Evolutionary conservation across 176 grass and related monocot species (phyloP), one percentile per base, ranked within the genome.

Genomic region (Triticum monococcum): DNA sequence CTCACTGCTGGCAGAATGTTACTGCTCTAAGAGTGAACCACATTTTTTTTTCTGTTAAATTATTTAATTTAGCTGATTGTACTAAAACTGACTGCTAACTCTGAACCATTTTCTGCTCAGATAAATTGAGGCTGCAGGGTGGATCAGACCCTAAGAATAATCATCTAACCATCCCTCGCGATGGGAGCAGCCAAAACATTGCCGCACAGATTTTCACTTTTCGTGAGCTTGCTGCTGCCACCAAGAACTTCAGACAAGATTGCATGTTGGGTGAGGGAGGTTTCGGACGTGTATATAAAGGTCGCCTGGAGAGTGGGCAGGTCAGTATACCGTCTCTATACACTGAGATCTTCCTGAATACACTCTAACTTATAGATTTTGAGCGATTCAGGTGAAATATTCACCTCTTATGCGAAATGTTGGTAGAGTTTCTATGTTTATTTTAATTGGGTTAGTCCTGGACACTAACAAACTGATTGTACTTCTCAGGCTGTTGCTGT

Each of bases 191-290:
- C 41, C 87, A 91, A 82, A 91, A 97, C 85, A 97, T 97, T 71
- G 95, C 95, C 24, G 95, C 95, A 32, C 95, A 97, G 28, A 97
- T 90, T 52, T 97, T 97, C 77, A 97, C 95, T 83, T 97, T 97
- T 57, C 88, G 92, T 79, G 95, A 97, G 75, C 92, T 97, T 83
- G 95, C 95, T 57, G 86, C 86, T 64, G 95, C 88, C 57, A 97
- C 95, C 3, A 94, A 94, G 86, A 97, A 97, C 77, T 97, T 97
- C 83, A 86, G 86, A 57, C 88, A 94, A 76, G 95, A 97, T 84
- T 86, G 90, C 86, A 73, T 91, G 43, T 81, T 97, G 82, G 92
- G 95, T 2, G 95, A 94, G 84, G 95, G 95, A 64, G 95, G 95
- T 77, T 94, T 97, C 13, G 95, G 92, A 20, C 80, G 88, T 72